Conservation (phyloP, 371 early-diverging fungal genomes). For the Mortierella sp. region DNA sequence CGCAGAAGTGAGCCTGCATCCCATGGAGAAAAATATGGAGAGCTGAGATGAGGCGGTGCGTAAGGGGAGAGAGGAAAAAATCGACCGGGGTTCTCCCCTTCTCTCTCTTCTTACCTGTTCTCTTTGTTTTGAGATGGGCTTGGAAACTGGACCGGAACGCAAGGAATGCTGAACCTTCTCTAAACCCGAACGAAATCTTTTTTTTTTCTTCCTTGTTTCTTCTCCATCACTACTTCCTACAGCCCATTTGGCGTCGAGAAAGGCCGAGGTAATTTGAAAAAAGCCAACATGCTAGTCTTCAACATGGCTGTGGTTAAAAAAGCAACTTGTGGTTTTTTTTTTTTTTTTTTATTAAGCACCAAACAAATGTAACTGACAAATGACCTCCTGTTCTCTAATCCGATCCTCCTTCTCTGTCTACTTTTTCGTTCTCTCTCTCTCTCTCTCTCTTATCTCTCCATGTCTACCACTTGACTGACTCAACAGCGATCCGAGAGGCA, state of each 20-base stretch:
- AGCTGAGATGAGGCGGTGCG: too few relatives aligned
- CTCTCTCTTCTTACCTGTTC: neutral
- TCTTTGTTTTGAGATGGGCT: too few relatives aligned
- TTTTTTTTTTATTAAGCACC: neutral
- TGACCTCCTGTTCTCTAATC: too few relatives aligned
- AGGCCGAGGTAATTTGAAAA: conserved; percentile 27
- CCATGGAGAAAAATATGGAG: too few relatives aligned
- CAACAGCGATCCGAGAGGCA: conserved; percentile 33
- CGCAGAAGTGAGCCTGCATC: too few relatives aligned
- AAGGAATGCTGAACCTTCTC: too few relatives aligned
- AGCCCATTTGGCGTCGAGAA: conserved; percentile 45
- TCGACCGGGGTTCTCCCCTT: neutral
- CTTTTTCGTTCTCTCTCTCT: conserved; percentile 1
- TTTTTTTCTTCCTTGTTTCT: neutral
- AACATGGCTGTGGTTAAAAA: too few relatives aligned
- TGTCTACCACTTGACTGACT: neutral
- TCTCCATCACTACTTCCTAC: neutral
- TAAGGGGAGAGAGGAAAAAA: too few relatives aligned
- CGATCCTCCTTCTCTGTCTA: neutral
- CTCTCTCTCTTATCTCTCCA: neutral
- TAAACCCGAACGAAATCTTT: too few relatives aligned
- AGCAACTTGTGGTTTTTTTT: neutral
- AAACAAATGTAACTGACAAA: too few relatives aligned
- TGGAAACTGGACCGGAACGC: too few relatives aligned
- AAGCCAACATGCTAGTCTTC: too few relatives aligned